Evolutionary conservation across 805 yeast species (phyloP).

Genomic region (Yamadazyma takamatsuzukensis): DNA sequence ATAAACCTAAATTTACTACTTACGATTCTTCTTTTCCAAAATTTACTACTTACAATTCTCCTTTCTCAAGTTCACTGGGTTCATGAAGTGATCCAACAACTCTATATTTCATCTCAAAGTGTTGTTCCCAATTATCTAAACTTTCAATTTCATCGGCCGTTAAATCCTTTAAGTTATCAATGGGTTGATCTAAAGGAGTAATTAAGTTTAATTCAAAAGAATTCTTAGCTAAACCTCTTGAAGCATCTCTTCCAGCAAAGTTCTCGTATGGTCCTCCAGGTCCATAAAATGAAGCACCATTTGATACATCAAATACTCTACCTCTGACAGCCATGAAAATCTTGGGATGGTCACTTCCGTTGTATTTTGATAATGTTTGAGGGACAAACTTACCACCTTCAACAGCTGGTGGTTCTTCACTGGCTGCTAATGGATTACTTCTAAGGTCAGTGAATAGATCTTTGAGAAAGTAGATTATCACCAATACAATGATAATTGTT

Average conservation of each 20-base stretch:
- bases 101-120: conserved; percentile 78
- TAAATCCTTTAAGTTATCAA: conserved; percentile 68
- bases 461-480: conserved; percentile 28
- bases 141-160: conserved; percentile 57
- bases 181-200: conserved; percentile 68
- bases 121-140: conserved; percentile 80
- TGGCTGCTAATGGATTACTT: conserved; percentile 28
- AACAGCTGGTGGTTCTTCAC: conserved; percentile 24
- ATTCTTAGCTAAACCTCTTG: conserved; percentile 85
- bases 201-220: conserved; percentile 71
- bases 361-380: conserved; percentile 61
- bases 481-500: conserved; percentile 27
- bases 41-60: too few relatives aligned
- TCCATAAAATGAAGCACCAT: conserved; percentile 83
- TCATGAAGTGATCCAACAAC: conserved; percentile 54
- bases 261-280: conserved; percentile 94
- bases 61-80: not conserved
- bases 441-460: conserved; percentile 22
- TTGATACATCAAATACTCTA: conserved; percentile 76
- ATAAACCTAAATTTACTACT: too few relatives aligned
- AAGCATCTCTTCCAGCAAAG: conserved; percentile 95
- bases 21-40: too few relatives aligned
- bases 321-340: conserved; percentile 88
- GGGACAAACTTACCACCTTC: conserved; percentile 68
- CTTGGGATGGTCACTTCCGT: conserved; percentile 75